Percentiles rank a stretch among this genome's conserved stretches.
phyloP scores from a whole-genome alignment of 2,329 filamentous ascomycete species.

The Fusarium cicatricum region DNA sequence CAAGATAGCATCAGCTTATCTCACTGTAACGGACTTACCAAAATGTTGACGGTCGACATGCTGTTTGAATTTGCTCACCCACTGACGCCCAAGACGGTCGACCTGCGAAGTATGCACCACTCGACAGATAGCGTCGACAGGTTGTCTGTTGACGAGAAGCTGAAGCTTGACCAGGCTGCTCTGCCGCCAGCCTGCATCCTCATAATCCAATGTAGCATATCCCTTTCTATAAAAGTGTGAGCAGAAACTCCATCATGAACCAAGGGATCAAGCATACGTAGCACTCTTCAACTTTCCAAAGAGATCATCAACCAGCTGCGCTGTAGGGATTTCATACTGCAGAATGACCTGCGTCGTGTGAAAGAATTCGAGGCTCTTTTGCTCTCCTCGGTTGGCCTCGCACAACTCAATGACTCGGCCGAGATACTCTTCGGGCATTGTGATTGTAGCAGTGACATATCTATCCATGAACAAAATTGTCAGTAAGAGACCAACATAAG shows the following conservation, averaged over 20 bases:
- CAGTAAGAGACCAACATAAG: background rate
- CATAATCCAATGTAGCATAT: slow-evolving; percentile 95
- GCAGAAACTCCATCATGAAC: background rate
- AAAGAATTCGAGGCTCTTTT: slow-evolving; percentile 90
- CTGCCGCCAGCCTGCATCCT: slow-evolving; percentile 87
- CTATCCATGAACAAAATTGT: slow-evolving; percentile 29
- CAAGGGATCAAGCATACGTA: slow-evolving; percentile 56
- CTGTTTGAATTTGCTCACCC: slow-evolving; percentile 97
- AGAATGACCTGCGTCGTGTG: slow-evolving; percentile 92
- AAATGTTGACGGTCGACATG: slow-evolving; percentile 98
- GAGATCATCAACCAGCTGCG: slow-evolving; percentile 93
- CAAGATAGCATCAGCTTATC: too few relatives aligned
- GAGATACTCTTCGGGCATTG: slow-evolving; percentile 91
- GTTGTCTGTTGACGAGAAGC: slow-evolving; percentile 89
- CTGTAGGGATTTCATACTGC: slow-evolving; percentile 87
- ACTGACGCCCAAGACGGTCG: slow-evolving; percentile 80
- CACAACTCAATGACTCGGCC: slow-evolving; percentile 96
- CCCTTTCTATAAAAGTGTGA: slow-evolving; percentile 67
- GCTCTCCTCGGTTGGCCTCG: slow-evolving; percentile 86
- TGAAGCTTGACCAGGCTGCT: slow-evolving; percentile 89
- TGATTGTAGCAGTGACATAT: slow-evolving; percentile 84
- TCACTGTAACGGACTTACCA: slow-evolving; percentile 45
- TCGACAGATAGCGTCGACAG: slow-evolving; percentile 93
- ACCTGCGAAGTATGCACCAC: slow-evolving; percentile 86
- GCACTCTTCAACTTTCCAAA: slow-evolving; percentile 95